Evolutionary conservation across 129 eudicot genomes (phyloP), one percentile per base, ranked within the genome.

Genomic region (Saposhnikovia divaricata): DNA sequence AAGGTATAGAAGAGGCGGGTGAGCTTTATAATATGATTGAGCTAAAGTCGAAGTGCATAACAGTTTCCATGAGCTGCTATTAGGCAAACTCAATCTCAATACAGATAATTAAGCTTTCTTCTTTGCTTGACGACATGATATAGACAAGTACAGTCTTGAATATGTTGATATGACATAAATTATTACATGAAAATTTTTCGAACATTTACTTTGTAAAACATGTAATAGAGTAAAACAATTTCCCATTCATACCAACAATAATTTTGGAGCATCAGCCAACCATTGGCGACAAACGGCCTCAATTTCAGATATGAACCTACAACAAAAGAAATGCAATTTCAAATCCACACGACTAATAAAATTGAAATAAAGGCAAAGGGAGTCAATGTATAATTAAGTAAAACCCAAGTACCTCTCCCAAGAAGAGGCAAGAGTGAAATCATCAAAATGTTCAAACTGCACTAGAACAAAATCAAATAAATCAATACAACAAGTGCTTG

Each of bases 261-360:
- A 92, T 80, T 94, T 87, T 19, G 92, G 91, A 63, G 96, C 97
- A 82, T 89, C 88, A 66, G 96, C 92, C 84, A 92, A 82, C 98
- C 97, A 94, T 72, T 87, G 97, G 50, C 98, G 87, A 82, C 93
- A 91, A 25, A 90, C 97, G 40, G 97, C 96, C 89, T 94, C 98
- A 38, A 94, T 91, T 81, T 91, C 97, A 68, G 98, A 94, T 69
- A 94, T 94, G 83, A 94, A 94, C 93, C 98, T 94, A 57, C 65
- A 78, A 79, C 42, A 72, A 13, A 82, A 40, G 45, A 77, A 79
- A 5, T 38, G 43, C 74, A 50, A 77, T 46, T 70, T 46, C 19
- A 40, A 65, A 9, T 55, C 68, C 77, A 6, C 42, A 28, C 48
- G 19, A 50, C 73, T 42, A 38, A 61, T 71, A 47, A 61, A 40